Conservation (phyloP, 768 basidiomycete species). For the Tylopilus vinaceipallidus region DNA sequence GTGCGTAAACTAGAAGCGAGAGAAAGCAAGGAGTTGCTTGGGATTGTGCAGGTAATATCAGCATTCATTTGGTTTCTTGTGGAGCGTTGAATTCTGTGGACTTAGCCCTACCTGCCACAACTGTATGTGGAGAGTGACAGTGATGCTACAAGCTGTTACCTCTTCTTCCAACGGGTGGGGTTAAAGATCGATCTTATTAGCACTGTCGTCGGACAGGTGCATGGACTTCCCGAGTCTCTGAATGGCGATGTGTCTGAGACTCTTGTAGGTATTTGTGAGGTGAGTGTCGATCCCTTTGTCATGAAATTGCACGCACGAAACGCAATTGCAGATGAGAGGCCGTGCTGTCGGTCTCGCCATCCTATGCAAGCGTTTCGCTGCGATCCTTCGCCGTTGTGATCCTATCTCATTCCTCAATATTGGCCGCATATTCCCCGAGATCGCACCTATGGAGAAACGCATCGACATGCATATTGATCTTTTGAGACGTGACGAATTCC, state of each 20-base stretch:
- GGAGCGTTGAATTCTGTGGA: not conserved
- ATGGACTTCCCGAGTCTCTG: slow-evolving; percentile 82
- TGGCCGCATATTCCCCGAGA: slow-evolving; percentile 80
- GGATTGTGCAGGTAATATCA: slow-evolving; percentile 70
- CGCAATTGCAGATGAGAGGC: slow-evolving; percentile 64
- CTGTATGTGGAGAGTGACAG: slow-evolving; percentile 86
- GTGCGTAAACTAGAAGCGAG: slow-evolving; percentile 79
- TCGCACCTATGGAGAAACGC: slow-evolving; percentile 85
- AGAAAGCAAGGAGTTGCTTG: slow-evolving; percentile 76
- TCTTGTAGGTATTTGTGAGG: slow-evolving; percentile 94
- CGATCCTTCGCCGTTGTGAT: slow-evolving; percentile 76
- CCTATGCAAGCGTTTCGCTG: slow-evolving; percentile 87
- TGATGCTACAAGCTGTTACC: slow-evolving; percentile 84
- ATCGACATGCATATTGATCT: slow-evolving; percentile 90
- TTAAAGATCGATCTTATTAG: slow-evolving; percentile 88
- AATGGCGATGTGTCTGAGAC: slow-evolving; percentile 79
- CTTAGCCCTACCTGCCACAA: slow-evolving; percentile 86
- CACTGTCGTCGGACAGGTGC: slow-evolving; percentile 74
- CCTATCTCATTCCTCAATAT: slow-evolving; percentile 83
- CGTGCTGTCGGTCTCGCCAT: slow-evolving; percentile 78
- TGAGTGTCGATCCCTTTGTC: slow-evolving; percentile 30
- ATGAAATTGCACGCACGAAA: not conserved
- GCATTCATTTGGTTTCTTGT: not conserved
- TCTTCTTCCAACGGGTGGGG: slow-evolving; percentile 90
- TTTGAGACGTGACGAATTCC: slow-evolving; percentile 84